phyloP scores from a whole-genome alignment of 441 rosid species.

The Arabidopsis lyrata region DNA sequence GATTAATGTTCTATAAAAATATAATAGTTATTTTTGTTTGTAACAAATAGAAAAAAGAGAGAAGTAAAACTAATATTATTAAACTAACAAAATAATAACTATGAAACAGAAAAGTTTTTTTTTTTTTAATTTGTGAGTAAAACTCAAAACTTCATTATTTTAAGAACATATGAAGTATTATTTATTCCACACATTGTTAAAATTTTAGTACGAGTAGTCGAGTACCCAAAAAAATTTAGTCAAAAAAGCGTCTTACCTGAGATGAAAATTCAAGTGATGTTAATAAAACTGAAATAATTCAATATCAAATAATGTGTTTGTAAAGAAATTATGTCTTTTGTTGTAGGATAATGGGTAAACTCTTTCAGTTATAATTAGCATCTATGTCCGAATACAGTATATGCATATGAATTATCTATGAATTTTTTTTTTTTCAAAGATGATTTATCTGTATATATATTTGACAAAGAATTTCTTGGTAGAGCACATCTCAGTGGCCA shows the following conservation, averaged over 20 bases:
- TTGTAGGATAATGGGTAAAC: background rate
- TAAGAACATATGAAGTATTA: too few species aligned
- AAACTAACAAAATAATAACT: too few species aligned
- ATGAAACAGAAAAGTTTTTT: too few species aligned
- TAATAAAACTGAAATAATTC: background rate
- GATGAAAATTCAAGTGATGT: background rate
- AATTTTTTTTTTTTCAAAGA: too few species aligned
- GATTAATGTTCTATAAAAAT: too few species aligned
- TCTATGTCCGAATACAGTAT: constrained; percentile 1
- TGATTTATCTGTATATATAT: background rate
- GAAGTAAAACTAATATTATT: too few species aligned
- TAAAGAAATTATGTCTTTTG: too few species aligned
- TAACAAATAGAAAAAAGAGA: too few species aligned
- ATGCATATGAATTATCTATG: background rate
- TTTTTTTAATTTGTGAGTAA: too few species aligned
- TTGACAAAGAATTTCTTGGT: constrained; percentile 10
- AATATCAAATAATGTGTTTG: background rate
- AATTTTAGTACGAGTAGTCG: background rate
- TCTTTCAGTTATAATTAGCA: background rate
- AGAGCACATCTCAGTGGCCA: constrained; percentile 43
- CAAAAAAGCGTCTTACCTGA: background rate
- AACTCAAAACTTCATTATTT: too few species aligned
- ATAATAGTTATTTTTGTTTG: too few species aligned
- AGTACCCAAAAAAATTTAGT: background rate
- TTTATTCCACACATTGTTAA: background rate